Base-by-base conservation (phyloP, 331 rosid genomes). In the Erythrophleum ivorense region DNA sequence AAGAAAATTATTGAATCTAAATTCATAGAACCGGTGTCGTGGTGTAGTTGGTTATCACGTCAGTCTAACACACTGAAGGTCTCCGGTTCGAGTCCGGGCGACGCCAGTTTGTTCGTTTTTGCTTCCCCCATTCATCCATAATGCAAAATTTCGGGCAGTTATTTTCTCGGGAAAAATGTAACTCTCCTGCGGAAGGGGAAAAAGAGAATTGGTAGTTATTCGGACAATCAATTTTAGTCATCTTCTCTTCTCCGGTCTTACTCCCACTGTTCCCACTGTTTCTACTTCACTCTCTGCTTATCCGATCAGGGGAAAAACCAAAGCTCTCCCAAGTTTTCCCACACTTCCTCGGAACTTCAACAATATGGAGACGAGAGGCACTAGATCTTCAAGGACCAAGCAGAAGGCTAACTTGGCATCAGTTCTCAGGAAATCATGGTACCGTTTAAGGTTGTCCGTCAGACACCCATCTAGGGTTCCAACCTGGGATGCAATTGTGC, bases 1-100 rank as follows among this genome's bases (percentile, higher is more conserved):
- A 24, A 24, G 29, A 24, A 24, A 24, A 24, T 48, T 48, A 11
- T 8, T 2, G 53, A 10, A 48, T 3, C 53, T 1, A 48, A 10
- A 1, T 0, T 0, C 48, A 6, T 0, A 24, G 29, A 24, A 7
- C 0, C 1, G 86, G 88, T 85, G 77, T 85, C 84, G 88, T 82
- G 88, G 88, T 85, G 86, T 85, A 85, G 86, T 85, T 91, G 94
- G 97, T 93, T 91, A 91, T 93, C 93, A 93, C 91, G 97, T 93
- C 91, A 93, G 97, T 93, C 93, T 93, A 93, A 91, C 97, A 93
- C 92, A 92, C 98, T 90, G 91, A 91, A 90, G 94, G 92, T 92
- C 91, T 90, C 90, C 90, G 92, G 94, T 90, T 92, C 94, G 81
- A 92, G 11, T 31, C 94, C 95, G 91, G 94, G 90, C 91, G 97